Evolutionary conservation across 129 eudicot genomes (phyloP), one percentile per base, ranked within the genome.

Genomic region (Arctium minus): DNA sequence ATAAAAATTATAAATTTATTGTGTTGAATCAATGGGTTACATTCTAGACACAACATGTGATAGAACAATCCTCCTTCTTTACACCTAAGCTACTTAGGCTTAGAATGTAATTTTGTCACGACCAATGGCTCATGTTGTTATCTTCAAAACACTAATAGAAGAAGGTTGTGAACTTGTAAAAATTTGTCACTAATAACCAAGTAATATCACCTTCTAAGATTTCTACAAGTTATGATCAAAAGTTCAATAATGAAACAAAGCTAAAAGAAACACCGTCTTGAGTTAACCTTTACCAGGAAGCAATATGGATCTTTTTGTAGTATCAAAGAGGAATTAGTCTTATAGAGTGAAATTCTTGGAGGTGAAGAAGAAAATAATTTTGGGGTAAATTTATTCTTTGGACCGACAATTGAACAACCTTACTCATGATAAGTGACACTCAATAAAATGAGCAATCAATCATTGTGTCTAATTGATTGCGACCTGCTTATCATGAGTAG

Each of bases 31-130:
- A 74, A 4, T 27, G 73, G 29, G 72, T 5, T 80, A 72, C 72
- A 81, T 81, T 81, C 79, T 35, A 53, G 79, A 30, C 60, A 48
- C 53, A 37, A 35, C 60, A 60, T 73, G 22, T 12, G 18, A 56
- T 53, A 73, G 65, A 72, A 60, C 60, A 27, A 56, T 60, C 33
- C 30, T 48, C 30, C 30, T 32, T 29, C 30, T 32, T 29, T 30
- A n/a, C 50, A 70, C 17, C 50, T 46, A 8, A 69, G 9, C 27
- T 80, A 65, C 77, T 46, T n/a, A 35, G 71, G 71, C 53, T 80
- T 80, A 31, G 62, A 72, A n/a, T 32, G 72, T 48, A 33, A 60
- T 60, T 1, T 50, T 56, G 72, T 36, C 5, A 8, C n/a, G 17
- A 48, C 70, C 70, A 76, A 22, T 72, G 22, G 30, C 30, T 72